These are phyloP conservation scores for Xylariaceae sp. DNA, from an alignment of 2,329 filamentous ascomycete species.

Conservation along the genomic window DNA sequence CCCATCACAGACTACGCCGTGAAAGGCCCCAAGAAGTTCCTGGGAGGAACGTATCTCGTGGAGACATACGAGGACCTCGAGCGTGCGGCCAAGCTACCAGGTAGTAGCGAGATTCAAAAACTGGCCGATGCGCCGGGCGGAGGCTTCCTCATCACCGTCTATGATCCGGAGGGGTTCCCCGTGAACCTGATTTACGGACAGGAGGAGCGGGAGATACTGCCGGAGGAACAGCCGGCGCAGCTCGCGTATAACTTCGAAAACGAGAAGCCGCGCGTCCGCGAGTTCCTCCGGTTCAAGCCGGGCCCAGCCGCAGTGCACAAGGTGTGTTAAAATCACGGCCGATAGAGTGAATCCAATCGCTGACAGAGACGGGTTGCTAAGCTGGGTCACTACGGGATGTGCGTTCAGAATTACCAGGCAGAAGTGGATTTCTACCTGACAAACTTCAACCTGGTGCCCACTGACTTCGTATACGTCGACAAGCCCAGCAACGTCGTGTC, in stretches of 20 bases:
- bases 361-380: not conserved
- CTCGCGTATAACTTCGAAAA: conserved; percentile 18
- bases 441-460: conserved; percentile 19
- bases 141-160: conserved; percentile 10
- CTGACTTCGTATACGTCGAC: conserved; percentile 19
- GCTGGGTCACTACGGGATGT: conserved; percentile 18
- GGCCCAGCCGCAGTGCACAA: conserved; percentile 18
- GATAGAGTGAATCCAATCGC: not conserved
- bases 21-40: conserved; percentile 18
- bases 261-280: conserved; percentile 18
- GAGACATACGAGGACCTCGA: conserved; percentile 17
- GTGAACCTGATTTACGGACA: conserved; percentile 15
- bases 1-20: conserved; percentile 9
- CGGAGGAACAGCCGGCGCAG: conserved; percentile 12
- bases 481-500: conserved; percentile 8
- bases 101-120: conserved; percentile 10
- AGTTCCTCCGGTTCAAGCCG: conserved; percentile 17
- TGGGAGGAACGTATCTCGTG: conserved; percentile 16
- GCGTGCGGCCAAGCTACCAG: conserved; percentile 13
- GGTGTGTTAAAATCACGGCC: conserved; percentile 3
- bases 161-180: conserved; percentile 16
- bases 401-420: conserved; percentile 14
- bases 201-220: conserved; percentile 7
- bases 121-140: conserved; percentile 14
- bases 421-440: conserved; percentile 16